A percentile compares a stretch with the other conserved stretches of the same genome.
phyloP scores from a whole-genome alignment of 805 yeast genomes.

The Nakazawaea sp. region DNA sequence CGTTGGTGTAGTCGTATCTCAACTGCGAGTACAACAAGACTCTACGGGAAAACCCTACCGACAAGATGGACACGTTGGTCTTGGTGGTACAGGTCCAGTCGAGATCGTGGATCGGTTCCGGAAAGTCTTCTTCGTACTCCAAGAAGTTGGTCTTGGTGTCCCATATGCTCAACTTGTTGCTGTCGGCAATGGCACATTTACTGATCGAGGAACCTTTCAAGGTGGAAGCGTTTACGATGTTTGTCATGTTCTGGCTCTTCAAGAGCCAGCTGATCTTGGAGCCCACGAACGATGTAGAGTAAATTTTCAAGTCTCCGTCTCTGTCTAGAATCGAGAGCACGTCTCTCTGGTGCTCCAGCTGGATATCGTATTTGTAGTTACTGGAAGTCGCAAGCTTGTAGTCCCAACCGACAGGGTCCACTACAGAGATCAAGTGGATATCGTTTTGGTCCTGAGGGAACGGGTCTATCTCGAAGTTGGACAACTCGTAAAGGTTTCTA shows the following conservation, averaged over 20 bases:
- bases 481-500: slow-evolving; percentile 16
- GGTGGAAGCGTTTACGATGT: slow-evolving; percentile 40
- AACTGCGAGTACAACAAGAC: slow-evolving; percentile 73
- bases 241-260: slow-evolving; percentile 46
- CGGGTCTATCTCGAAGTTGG: slow-evolving; percentile 26
- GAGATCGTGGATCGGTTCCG: slow-evolving; percentile 48
- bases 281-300: slow-evolving; percentile 29
- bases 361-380: slow-evolving; percentile 7
- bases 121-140: slow-evolving; percentile 46
- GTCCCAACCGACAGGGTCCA: slow-evolving; percentile 63
- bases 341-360: slow-evolving; percentile 27
- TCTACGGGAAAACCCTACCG: slow-evolving; percentile 66
- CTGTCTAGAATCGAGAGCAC: slow-evolving; percentile 54
- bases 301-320: slow-evolving; percentile 41
- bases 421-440: slow-evolving; percentile 41
- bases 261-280: slow-evolving; percentile 43
- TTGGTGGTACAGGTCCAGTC: slow-evolving; percentile 79
- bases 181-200: slow-evolving; percentile 70
- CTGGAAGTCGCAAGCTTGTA: slow-evolving; percentile 14
- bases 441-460: slow-evolving; percentile 30
- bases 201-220: slow-evolving; percentile 72
- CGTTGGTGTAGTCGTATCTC: slow-evolving; percentile 83
- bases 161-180: slow-evolving; percentile 62
- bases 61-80: slow-evolving; percentile 58
- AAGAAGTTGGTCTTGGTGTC: slow-evolving; percentile 61